Evolutionary conservation across 192 early-diverging fungal species (phyloP), one percentile per base, ranked within the genome.

Genomic region (Pilobolus umbonatus): DNA sequence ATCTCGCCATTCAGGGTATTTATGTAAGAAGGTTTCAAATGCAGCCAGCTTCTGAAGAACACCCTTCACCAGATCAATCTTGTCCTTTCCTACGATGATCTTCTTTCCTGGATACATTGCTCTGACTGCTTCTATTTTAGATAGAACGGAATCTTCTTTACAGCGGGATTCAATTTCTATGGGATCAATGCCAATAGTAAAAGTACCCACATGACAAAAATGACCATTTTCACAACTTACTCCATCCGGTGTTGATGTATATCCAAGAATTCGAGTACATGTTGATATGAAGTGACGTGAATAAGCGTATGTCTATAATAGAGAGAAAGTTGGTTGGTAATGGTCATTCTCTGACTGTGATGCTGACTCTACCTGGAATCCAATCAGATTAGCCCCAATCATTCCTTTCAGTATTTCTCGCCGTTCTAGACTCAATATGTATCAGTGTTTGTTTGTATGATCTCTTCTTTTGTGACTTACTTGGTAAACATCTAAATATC

Each of bases 181-280:
- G 6, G 86, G 76, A 68, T 99, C 92, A 65, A 99, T 98, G 12
- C 96, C 96, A 48, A 99, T 96, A 1, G 96, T 95, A 72, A 98
- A 96, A 11, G 96, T 93, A 35, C 89, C 88, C 1, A 98, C 87
- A 53, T 82, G 61, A 7, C 96, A 91, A 12, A 83, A 73, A 46
- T 80, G 80, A 5, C 94, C 93, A 47, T 83, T 75, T 60, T 82
- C 85, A 30, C 49, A 29, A 67, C 93, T 88, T n/a, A 98, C 91
- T 4, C 92, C 92, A 26, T 78, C 87, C 3, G 94, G 95, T 1
- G 93, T 91, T 0, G 94, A 92, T 65, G 98, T 95, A 52, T 90
- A 85, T 0, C 93, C 93, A 42, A 96, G 79, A 17, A 98, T 87
- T 11, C 96, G 86, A 0, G 96, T 94, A 73, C 94, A 98, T 25